phyloP scores from a whole-genome alignment of 177 flowering plant genomes.

The Tripterygium wilfordii region DNA sequence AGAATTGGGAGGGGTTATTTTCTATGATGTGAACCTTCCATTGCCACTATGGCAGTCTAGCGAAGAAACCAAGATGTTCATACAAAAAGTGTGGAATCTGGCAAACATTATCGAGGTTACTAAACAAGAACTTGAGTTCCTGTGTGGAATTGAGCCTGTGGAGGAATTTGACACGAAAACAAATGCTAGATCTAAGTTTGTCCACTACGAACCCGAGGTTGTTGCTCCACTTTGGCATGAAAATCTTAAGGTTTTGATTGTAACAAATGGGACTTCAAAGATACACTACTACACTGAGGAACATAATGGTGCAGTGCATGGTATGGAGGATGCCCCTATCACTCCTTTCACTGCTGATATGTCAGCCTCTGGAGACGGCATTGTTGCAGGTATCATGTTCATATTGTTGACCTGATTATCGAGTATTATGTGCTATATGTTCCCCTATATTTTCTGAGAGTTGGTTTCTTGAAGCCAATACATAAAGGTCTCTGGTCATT shows the following conservation, averaged over 20 bases:
- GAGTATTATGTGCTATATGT: no score
- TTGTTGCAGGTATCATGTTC: constrained; percentile 67
- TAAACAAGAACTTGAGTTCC: constrained; percentile 91
- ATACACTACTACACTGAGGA: constrained; percentile 80
- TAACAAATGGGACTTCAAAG: constrained; percentile 93
- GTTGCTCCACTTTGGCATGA: constrained; percentile 77
- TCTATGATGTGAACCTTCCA: constrained; percentile 89
- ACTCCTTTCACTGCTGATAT: constrained; percentile 78
- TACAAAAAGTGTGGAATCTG: constrained; percentile 65
- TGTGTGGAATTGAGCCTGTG: constrained; percentile 69
- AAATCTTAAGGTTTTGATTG: constrained; percentile 81
- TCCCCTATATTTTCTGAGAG: no score
- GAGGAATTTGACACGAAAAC: constrained; percentile 70
- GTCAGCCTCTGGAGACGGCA: constrained; percentile 91
- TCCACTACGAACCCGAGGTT: constrained; percentile 62
- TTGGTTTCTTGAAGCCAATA: not conserved
- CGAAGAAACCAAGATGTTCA: constrained; percentile 65
- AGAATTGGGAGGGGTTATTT: constrained; percentile 61
- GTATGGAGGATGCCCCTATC: constrained; percentile 74
- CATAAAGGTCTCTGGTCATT: no score
- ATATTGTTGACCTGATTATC: no score
- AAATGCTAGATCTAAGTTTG: constrained; percentile 60
- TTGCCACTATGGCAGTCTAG: constrained; percentile 75
- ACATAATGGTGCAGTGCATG: constrained; percentile 47
- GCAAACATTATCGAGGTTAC: constrained; percentile 87